Conservation (phyloP, 768 basidiomycete genomes). For the Boletus speciosus region DNA sequence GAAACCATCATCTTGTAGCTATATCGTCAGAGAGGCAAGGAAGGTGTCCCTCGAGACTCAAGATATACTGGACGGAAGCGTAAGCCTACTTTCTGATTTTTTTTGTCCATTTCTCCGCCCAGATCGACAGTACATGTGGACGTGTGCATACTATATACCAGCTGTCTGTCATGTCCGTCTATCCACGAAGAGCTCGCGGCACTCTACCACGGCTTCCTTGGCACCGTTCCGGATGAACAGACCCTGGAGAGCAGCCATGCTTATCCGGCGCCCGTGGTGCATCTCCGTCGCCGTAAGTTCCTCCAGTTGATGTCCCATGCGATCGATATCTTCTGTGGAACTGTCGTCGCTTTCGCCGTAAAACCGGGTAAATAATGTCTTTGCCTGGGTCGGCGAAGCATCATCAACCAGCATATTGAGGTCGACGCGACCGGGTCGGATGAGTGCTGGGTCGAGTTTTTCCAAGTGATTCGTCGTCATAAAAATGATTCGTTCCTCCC, state of each 20-base stretch:
- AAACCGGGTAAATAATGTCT: slow-evolving; percentile 75
- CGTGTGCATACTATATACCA: slow-evolving; percentile 10
- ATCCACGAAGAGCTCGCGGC: slow-evolving; percentile 40
- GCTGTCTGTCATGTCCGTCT: slow-evolving; percentile 26
- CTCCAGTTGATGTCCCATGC: slow-evolving; percentile 52
- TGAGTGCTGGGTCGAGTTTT: slow-evolving; percentile 87
- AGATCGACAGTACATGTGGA: not conserved
- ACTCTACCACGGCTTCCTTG: slow-evolving; percentile 49
- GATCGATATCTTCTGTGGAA: slow-evolving; percentile 36
- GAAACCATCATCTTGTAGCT: slow-evolving; percentile 41
- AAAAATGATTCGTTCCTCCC: slow-evolving; percentile 97
- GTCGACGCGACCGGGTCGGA: slow-evolving; percentile 95
- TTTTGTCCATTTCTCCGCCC: not conserved
- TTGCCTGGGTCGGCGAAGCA: slow-evolving; percentile 78
- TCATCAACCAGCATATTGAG: slow-evolving; percentile 81
- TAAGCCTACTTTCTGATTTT: slow-evolving; percentile 62
- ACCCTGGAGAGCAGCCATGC: slow-evolving; percentile 96
- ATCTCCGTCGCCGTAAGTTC: slow-evolving; percentile 52
- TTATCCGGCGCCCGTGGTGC: slow-evolving; percentile 56
- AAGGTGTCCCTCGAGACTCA: slow-evolving; percentile 78
- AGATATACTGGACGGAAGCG: slow-evolving; percentile 93
- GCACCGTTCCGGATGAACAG: slow-evolving; percentile 80
- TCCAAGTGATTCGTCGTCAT: slow-evolving; percentile 98
- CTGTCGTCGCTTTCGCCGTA: slow-evolving; percentile 54
- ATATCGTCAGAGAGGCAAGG: slow-evolving; percentile 82